Evolutionary conservation across 1,284 basidiomycete genomes (phyloP).

Genomic region (Rhodofomes roseus): DNA sequence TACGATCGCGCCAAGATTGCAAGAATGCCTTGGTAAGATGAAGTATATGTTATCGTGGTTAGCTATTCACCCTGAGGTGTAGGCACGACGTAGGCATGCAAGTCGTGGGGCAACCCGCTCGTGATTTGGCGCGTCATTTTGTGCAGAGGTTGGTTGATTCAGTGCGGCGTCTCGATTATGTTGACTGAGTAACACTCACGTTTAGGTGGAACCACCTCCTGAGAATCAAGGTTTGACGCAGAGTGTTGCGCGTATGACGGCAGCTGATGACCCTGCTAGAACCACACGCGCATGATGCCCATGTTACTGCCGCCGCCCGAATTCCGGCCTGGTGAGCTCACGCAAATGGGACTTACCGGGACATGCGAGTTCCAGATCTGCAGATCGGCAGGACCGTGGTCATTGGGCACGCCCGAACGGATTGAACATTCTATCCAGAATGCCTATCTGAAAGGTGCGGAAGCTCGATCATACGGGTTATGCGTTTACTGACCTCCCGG

Average conservation of each 20-base stretch:
- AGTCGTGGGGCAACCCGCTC: conserved; percentile 93
- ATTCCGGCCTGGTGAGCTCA: conserved; percentile 81
- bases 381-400: conserved; percentile 95
- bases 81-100: conserved; percentile 98
- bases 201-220: conserved; percentile 87
- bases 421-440: conserved; percentile 95
- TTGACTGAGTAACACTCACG: no score
- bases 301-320: conserved; percentile 94
- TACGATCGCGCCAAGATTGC: conserved; percentile 88
- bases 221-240: conserved; percentile 75
- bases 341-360: conserved; percentile 82
- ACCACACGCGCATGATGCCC: conserved; percentile 89
- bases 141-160: conserved; percentile 68
- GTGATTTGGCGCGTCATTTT: conserved; percentile 95
- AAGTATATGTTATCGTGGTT: background rate
- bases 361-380: conserved; percentile 98
- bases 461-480: background rate
- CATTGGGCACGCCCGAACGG: conserved; percentile 83
- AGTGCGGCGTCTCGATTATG: background rate
- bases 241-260: no score
- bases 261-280: conserved; percentile 40
- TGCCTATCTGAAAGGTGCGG: conserved; percentile 84
- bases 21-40: conserved; percentile 90
- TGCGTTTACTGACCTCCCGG: background rate
- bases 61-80: background rate